These are phyloP conservation scores for Prunus yedoensis DNA, from an alignment of 331 rosid species.

Conservation along the genomic window DNA sequence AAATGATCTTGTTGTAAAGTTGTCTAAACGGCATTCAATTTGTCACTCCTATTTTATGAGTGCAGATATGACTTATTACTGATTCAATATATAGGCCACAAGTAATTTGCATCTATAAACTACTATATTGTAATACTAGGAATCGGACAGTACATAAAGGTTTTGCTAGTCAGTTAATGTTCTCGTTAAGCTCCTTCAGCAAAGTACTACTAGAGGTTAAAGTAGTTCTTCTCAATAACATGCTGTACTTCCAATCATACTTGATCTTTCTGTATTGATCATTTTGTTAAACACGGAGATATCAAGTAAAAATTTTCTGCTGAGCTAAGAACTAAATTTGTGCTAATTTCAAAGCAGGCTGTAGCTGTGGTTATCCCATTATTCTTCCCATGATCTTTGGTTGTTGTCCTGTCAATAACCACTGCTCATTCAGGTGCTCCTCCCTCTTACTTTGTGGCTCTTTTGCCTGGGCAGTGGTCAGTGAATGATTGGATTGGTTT, in stretches of 20 bases:
- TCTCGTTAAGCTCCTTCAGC: not conserved
- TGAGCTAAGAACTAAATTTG: not conserved
- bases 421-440: slow-evolving; percentile 1
- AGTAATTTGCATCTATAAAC: not conserved
- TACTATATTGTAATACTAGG: not conserved
- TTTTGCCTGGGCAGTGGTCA: slow-evolving; percentile 4
- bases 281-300: not conserved
- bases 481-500: slow-evolving; percentile 1
- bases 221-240: not conserved
- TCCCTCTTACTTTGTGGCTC: not conserved
- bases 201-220: not conserved
- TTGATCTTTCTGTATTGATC: not conserved
- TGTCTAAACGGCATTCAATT: not conserved
- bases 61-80: not conserved
- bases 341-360: not conserved
- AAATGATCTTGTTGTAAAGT: not conserved
- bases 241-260: not conserved
- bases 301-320: not conserved
- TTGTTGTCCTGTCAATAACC: slow-evolving; percentile 1
- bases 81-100: not conserved
- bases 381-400: not conserved
- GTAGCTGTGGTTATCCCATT: not conserved
- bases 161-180: not conserved
- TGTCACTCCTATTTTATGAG: not conserved
- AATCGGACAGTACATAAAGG: not conserved